These are phyloP conservation scores for Thielaviopsis euricoi DNA, from an alignment of 2,329 filamentous ascomycete genomes.

Conservation along the genomic window DNA sequence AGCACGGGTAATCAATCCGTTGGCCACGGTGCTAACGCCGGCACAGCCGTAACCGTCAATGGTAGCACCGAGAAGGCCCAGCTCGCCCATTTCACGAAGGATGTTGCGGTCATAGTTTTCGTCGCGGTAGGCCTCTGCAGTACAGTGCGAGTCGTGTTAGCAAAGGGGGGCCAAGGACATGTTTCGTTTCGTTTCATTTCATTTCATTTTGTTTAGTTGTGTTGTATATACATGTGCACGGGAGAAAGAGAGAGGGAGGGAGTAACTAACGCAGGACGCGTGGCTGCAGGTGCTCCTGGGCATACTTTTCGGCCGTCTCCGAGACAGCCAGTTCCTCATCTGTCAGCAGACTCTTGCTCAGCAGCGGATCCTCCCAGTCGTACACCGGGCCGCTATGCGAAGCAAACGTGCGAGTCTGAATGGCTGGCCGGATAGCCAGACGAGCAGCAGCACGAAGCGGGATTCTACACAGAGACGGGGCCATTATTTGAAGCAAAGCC, in stretches of 20 bases:
- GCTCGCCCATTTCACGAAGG: conserved; percentile 77
- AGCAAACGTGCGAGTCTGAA: not conserved
- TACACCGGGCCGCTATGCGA: conserved; percentile 29
- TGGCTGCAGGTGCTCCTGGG: conserved; percentile 75
- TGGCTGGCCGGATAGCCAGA: not conserved
- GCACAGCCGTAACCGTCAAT: conserved; percentile 82
- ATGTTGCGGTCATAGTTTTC: conserved; percentile 78
- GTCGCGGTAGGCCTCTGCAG: conserved; percentile 61
- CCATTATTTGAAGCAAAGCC: too few relatives aligned
- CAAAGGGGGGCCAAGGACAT: too few relatives aligned
- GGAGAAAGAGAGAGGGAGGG: not conserved
- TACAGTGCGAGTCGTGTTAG: not conserved
- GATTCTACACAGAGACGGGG: not conserved
- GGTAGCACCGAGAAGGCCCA: conserved; percentile 73
- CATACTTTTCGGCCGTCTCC: conserved; percentile 85
- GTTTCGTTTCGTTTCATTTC: too few relatives aligned
- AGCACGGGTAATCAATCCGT: conserved; percentile 77
- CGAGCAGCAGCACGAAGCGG: not conserved
- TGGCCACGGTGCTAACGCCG: conserved; percentile 71
- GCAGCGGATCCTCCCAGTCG: conserved; percentile 84
- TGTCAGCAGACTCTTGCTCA: conserved; percentile 57
- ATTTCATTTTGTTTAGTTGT: too few relatives aligned
- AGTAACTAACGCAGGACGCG: conserved; percentile 58
- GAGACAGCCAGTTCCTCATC: conserved; percentile 83
- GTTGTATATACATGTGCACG: not conserved